A percentile compares a stretch with the other conserved stretches of the same genome.
Conservation (phyloP, 768 basidiomycete species). For the Pleurotus citrinopileatus region DNA sequence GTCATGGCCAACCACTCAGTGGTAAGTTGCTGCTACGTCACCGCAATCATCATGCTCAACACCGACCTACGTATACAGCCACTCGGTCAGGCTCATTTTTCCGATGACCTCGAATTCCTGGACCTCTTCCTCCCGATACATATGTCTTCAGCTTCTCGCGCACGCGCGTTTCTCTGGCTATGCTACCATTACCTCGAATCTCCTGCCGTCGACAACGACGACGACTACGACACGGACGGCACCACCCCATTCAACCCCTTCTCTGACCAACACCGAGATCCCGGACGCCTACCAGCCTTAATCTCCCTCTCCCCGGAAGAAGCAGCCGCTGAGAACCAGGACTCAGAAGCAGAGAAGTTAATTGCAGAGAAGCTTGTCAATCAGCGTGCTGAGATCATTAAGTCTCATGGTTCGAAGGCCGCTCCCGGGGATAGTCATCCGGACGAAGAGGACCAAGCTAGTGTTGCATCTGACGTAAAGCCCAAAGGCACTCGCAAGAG, state of each 20-base stretch:
- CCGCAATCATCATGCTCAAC: conserved; percentile 7
- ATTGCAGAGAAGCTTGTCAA: conserved; percentile 35
- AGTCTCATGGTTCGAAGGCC: conserved; percentile 27
- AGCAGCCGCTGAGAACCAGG: conserved; percentile 41
- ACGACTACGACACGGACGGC: conserved; percentile 37
- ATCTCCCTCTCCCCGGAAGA: conserved; percentile 37
- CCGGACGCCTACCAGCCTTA: conserved; percentile 34
- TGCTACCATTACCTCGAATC: conserved; percentile 74
- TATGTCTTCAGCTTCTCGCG: conserved; percentile 71
- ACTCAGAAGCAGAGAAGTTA: conserved; percentile 39
- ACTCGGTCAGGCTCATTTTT: conserved; percentile 68
- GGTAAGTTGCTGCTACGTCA: conserved; percentile 37
- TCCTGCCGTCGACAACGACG: conserved; percentile 26
- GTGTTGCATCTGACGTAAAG: conserved; percentile 15
- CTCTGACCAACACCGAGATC: conserved; percentile 37
- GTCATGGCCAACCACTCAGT: conserved; percentile 76
- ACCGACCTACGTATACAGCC: conserved; percentile 35
- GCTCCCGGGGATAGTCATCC: conserved; percentile 7
- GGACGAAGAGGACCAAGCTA: conserved; percentile 7
- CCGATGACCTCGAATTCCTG: conserved; percentile 69
- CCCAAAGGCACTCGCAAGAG: conserved; percentile 24
- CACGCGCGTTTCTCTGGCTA: conserved; percentile 79
- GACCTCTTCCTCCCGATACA: conserved; percentile 80
- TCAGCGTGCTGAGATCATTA: conserved; percentile 37
- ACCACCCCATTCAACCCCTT: conserved; percentile 51